Evolutionary conservation across 371 early-diverging fungal species (phyloP).

Genomic region (Mortierella sp.): DNA sequence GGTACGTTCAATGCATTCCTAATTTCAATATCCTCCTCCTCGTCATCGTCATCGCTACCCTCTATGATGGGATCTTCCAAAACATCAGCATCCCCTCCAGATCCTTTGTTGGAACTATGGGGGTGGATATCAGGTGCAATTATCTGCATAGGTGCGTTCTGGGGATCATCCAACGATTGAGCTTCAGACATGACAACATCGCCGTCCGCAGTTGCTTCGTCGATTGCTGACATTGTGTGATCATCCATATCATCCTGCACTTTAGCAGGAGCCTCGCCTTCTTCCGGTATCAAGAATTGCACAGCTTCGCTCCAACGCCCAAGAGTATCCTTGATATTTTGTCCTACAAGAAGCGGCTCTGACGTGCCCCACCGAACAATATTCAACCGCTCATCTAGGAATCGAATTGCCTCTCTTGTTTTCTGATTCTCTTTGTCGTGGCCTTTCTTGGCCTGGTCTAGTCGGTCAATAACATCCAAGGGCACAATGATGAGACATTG

Average conservation of each 20-base stretch:
- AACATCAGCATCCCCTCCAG: background rate
- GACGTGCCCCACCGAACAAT: constrained; percentile 32
- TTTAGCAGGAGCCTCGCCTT: background rate
- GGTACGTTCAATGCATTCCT: constrained; percentile 53
- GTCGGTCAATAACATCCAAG: constrained; percentile 69
- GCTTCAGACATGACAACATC: constrained; percentile 17
- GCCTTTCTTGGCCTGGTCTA: constrained; percentile 83
- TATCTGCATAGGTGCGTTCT: background rate
- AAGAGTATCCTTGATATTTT: constrained; percentile 45
- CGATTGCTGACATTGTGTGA: background rate
- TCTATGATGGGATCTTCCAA: constrained; percentile 5
- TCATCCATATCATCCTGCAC: background rate
- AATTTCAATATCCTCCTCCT: constrained; percentile 37
- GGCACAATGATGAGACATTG: constrained; percentile 38
- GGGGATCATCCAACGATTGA: background rate
- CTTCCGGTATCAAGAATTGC: constrained; percentile 23
- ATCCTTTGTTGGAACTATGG: background rate
- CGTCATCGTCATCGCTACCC: constrained; percentile 13
- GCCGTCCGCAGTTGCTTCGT: constrained; percentile 1
- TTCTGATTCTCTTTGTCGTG: constrained; percentile 69
- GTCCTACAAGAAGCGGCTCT: constrained; percentile 37
- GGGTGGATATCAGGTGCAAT: background rate
- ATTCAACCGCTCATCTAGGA: constrained; percentile 72
- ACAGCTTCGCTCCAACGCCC: constrained; percentile 48
- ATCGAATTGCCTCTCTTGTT: constrained; percentile 84